A percentile compares a stretch with the other conserved stretches of the same genome.
Evolutionary conservation across 2,329 filamentous ascomycete species (phyloP).

Genomic region (Akanthomyces dipterigenus): DNA sequence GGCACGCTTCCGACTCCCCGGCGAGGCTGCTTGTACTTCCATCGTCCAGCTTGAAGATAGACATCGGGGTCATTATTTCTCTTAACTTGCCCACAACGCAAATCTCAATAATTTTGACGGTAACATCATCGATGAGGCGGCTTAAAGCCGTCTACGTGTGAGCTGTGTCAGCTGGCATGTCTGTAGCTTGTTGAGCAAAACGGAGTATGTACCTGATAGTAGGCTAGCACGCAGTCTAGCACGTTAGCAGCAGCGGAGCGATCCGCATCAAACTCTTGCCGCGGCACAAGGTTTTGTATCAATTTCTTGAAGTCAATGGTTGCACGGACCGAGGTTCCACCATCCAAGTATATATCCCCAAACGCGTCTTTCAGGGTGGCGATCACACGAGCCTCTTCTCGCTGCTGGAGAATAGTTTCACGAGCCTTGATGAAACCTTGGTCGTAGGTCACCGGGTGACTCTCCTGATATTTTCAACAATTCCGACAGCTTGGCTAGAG

Average conservation of each 20-base stretch:
- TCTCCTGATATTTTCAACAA: slow-evolving; percentile 34
- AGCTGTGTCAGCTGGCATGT: not conserved
- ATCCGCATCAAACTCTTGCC: not conserved
- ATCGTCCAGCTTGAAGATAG: not conserved
- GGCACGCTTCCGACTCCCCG: not conserved
- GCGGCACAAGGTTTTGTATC: not conserved
- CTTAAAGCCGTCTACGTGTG: not conserved
- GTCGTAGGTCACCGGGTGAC: slow-evolving; percentile 50
- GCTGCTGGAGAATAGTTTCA: not conserved
- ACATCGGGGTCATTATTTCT: not conserved
- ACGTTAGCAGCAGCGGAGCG: not conserved
- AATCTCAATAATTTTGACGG: not conserved
- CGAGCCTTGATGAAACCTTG: slow-evolving; percentile 32
- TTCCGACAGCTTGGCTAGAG: slow-evolving; percentile 35
- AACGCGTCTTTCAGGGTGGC: not conserved
- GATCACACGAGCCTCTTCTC: not conserved
- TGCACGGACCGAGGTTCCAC: not conserved
- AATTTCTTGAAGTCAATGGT: not conserved
- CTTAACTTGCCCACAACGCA: not conserved
- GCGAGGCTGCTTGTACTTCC: not conserved
- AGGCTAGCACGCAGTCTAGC: not conserved
- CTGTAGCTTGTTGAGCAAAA: not conserved
- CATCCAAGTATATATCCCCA: not conserved
- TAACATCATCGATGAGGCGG: not conserved
- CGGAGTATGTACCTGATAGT: not conserved